A percentile compares a stretch with the other conserved stretches of the same genome.
These are phyloP conservation scores for Phytophthora gonapodyides DNA, from an alignment of 352 stramenopile genomes.

Conservation along the genomic window DNA sequence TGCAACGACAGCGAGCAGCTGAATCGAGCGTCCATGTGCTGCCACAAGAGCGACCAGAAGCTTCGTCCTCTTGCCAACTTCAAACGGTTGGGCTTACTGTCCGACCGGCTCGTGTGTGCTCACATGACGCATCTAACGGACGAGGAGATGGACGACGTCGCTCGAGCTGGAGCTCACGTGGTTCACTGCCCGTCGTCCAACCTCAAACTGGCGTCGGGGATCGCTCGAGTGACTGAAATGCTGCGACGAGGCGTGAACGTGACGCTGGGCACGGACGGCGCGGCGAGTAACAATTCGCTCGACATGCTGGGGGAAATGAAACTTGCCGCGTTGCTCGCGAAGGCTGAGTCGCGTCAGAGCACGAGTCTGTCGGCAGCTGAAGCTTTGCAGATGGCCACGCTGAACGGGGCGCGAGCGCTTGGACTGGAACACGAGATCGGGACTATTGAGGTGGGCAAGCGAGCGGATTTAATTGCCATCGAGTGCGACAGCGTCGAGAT, in stretches of 20 bases:
- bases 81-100: slow-evolving; percentile 65
- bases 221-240: slow-evolving; percentile 73
- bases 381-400: slow-evolving; percentile 80
- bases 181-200: slow-evolving; percentile 90
- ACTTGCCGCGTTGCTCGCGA: slow-evolving; percentile 74
- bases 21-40: slow-evolving; percentile 60
- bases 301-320: slow-evolving; percentile 90
- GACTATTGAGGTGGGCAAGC: slow-evolving; percentile 79
- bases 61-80: slow-evolving; percentile 76
- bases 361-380: slow-evolving; percentile 49
- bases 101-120: slow-evolving; percentile 57
- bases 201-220: slow-evolving; percentile 83
- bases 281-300: slow-evolving; percentile 85
- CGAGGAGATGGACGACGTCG: slow-evolving; percentile 72
- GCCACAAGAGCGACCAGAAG: slow-evolving; percentile 71
- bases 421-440: slow-evolving; percentile 72
- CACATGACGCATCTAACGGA: slow-evolving; percentile 85
- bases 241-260: slow-evolving; percentile 80
- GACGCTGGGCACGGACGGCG: slow-evolving; percentile 78
- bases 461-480: slow-evolving; percentile 78
- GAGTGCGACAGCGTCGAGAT: slow-evolving; percentile 74
- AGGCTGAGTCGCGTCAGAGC: slow-evolving; percentile 59
- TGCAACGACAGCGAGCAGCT: slow-evolving; percentile 69
- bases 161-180: slow-evolving; percentile 52
- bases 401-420: slow-evolving; percentile 85